Conservation (phyloP, 176 grass and related monocot genomes). For the Chloris gayana region DNA sequence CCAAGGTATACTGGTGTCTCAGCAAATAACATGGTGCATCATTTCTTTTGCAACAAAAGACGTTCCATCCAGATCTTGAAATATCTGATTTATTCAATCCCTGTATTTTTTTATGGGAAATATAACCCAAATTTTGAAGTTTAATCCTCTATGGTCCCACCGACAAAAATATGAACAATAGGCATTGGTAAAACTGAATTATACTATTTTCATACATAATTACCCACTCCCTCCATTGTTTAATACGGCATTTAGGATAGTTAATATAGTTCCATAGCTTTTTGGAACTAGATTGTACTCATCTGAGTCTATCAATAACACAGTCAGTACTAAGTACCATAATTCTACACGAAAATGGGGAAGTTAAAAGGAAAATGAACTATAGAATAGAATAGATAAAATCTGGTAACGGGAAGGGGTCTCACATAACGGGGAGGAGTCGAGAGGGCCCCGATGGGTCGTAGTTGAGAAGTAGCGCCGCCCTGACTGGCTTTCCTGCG, state of each 20-base stretch:
- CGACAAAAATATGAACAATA: background rate
- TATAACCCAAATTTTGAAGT: background rate
- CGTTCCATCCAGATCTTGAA: background rate
- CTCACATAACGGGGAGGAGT: constrained; percentile 77
- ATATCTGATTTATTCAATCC: background rate
- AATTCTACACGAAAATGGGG: background rate
- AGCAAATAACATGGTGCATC: background rate
- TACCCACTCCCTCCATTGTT: background rate
- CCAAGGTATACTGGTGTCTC: background rate
- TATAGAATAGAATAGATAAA: no score
- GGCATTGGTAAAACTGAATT: background rate
- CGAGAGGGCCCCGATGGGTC: constrained; percentile 63
- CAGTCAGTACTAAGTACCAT: background rate
- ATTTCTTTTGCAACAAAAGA: constrained; percentile 6
- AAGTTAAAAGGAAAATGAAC: background rate
- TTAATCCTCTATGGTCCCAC: background rate
- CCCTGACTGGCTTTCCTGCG: constrained; percentile 69
- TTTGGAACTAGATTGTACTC: background rate
- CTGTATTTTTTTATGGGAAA: background rate
- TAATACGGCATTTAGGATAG: background rate
- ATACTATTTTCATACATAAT: background rate
- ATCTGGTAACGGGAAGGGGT: background rate
- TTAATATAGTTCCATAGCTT: background rate
- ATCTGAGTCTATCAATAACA: background rate
- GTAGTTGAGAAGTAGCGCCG: constrained; percentile 79